Evolutionary conservation across 805 yeast genomes (phyloP).

Genomic region (Jamesozyma spencerorum): DNA sequence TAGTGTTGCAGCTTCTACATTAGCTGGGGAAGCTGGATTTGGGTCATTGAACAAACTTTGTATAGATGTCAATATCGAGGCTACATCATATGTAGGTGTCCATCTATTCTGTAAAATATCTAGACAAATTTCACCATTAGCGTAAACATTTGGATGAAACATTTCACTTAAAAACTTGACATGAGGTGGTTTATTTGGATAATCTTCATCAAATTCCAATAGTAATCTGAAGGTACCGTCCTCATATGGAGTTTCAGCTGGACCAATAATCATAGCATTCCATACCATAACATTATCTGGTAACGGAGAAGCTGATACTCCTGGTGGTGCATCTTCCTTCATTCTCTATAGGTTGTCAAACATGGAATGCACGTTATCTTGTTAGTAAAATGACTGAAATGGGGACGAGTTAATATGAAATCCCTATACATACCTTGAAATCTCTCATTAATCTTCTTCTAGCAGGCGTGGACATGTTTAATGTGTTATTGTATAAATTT

Average conservation of each 20-base stretch:
- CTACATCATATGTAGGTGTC: slow-evolving; percentile 98
- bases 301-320: slow-evolving; percentile 93
- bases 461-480: slow-evolving; percentile 91
- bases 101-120: slow-evolving; percentile 95
- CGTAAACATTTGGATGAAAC: slow-evolving; percentile 98
- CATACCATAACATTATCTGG: slow-evolving; percentile 97
- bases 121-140: slow-evolving; percentile 87
- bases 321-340: slow-evolving; percentile 97
- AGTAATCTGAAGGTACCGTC: slow-evolving; percentile 90
- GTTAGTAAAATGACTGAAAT: slow-evolving; percentile 2
- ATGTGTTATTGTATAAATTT: not conserved
- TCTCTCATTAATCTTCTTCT: slow-evolving; percentile 98
- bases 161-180: slow-evolving; percentile 87
- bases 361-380: not conserved
- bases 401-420: too few species aligned
- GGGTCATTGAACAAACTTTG: slow-evolving; percentile 93
- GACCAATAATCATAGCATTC: slow-evolving; percentile 96
- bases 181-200: slow-evolving; percentile 92
- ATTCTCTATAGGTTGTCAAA: slow-evolving; percentile 46
- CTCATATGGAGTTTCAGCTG: slow-evolving; percentile 94
- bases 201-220: slow-evolving; percentile 89
- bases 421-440: slow-evolving; percentile 54
- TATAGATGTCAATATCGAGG: slow-evolving; percentile 85
- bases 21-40: slow-evolving; percentile 92
- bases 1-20: slow-evolving; percentile 93